Conservation (phyloP, 148 eudicot species). For the Rhododendron griersonianum region DNA sequence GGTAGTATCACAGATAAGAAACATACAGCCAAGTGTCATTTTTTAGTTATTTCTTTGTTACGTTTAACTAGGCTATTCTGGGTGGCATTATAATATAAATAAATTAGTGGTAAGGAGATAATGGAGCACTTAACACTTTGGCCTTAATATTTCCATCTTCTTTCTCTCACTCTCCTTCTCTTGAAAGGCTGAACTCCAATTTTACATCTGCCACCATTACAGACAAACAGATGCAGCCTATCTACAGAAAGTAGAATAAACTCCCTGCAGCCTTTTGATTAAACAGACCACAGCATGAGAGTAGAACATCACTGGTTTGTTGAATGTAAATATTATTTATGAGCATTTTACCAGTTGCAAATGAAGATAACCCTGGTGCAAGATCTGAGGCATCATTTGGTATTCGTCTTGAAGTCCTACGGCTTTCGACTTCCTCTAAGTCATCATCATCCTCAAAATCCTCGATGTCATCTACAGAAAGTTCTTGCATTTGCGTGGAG, state of each 20-base stretch:
- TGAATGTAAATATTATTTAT: neutral
- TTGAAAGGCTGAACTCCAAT: neutral
- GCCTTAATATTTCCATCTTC: neutral
- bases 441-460: slow-evolving; percentile 90
- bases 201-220: neutral
- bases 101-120: neutral
- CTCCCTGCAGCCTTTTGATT: neutral
- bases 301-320: neutral
- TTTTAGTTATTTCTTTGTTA: neutral
- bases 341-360: slow-evolving; percentile 72
- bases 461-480: slow-evolving; percentile 92
- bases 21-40: neutral
- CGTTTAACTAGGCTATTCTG: neutral
- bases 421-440: slow-evolving; percentile 71
- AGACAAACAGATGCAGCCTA: neutral
- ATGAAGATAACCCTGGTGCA: slow-evolving; percentile 60
- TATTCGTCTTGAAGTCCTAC: slow-evolving; percentile 74
- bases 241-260: neutral
- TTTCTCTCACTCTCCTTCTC: neutral
- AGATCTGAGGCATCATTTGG: slow-evolving; percentile 92
- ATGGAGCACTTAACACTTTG: neutral
- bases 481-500: slow-evolving; percentile 62
- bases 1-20: neutral
- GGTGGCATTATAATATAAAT: neutral
- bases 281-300: neutral